Evolutionary conservation across 2,329 filamentous ascomycete species (phyloP), one percentile per base, ranked within the genome.

Genomic region (Zasmidium angulare): DNA sequence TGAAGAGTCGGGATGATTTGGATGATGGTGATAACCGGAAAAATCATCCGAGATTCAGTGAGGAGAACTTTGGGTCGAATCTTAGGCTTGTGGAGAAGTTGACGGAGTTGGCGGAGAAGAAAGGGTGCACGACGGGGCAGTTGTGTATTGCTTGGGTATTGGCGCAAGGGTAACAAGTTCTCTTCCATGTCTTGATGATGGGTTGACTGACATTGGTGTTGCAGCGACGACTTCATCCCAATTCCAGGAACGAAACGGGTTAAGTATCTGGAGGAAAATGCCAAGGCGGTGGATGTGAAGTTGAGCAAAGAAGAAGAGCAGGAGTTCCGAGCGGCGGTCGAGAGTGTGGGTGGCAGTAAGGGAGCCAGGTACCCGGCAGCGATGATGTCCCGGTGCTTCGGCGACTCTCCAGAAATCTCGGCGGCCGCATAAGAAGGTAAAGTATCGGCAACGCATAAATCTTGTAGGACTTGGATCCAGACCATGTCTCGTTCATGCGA

Each of bases 221-320:
- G 66, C 68, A 49, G 60, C 54, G 71, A 75, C 9, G 72, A 78
- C 53, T 72, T 68, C 74, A 79, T 82, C 59, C 69, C 78, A 0
- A 81, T 81, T 51, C 78, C 79, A 0, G 79, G 80, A 1, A 69
- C 67, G 1, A 69, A 65, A 52, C 59, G 57, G 9, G 60, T 66
- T 48, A 67, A 69, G 49, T 67, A 67, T 49, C 58, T 71, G n/a
- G 66, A 69, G 50, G 66, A 71, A 54, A 70, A 71, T 26, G 64
- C 57, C 26, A 59, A 58, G 29, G 60, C 66, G 10, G 23, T 66
- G 11, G 50, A 69, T 22, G 59, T 69, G 12, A 36, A 66, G 46
- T 55, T 74, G 23, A 69, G 49, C 46, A 51, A 63, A 24, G 65
- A 68, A 17, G 71, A 74, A 24, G 66, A 69, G 24, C 29, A 55